A percentile compares a stretch with the other conserved stretches of the same genome.
Evolutionary conservation across 1,284 basidiomycete genomes (phyloP).

Genomic region (Leccinum subspadiceum): DNA sequence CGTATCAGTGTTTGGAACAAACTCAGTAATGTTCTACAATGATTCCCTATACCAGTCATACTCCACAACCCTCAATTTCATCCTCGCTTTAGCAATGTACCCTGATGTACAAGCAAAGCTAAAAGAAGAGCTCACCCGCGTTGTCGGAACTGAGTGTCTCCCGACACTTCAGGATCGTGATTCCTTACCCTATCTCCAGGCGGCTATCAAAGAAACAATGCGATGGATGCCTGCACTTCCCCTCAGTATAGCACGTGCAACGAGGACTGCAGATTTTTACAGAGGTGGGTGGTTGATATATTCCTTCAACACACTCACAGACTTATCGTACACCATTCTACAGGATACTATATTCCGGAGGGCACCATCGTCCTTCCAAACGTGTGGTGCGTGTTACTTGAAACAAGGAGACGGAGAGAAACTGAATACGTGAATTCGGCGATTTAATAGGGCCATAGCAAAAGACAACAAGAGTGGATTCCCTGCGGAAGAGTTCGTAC

Average conservation of each 20-base stretch:
- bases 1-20: background rate
- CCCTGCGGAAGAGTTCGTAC: conserved; percentile 17
- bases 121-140: conserved; percentile 18
- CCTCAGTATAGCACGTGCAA: conserved; percentile 17
- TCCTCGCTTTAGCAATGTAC: conserved; percentile 26
- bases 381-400: conserved; percentile 28
- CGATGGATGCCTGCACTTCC: conserved; percentile 31
- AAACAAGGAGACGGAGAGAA: background rate
- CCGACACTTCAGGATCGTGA: conserved; percentile 32
- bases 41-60: conserved; percentile 20
- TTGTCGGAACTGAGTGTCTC: conserved; percentile 25
- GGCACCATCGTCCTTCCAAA: conserved; percentile 35
- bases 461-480: conserved; percentile 23
- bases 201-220: conserved; percentile 29
- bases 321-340: background rate
- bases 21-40: background rate
- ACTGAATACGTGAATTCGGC: background rate
- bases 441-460: conserved; percentile 16
- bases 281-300: conserved; percentile 1
- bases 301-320: background rate
- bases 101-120: conserved; percentile 25
- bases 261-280: conserved; percentile 12
- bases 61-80: conserved; percentile 26
- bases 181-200: conserved; percentile 32
- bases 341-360: conserved; percentile 31